Evolutionary conservation across 306 rosid genomes (phyloP).

Genomic region (Rosa multiflora): DNA sequence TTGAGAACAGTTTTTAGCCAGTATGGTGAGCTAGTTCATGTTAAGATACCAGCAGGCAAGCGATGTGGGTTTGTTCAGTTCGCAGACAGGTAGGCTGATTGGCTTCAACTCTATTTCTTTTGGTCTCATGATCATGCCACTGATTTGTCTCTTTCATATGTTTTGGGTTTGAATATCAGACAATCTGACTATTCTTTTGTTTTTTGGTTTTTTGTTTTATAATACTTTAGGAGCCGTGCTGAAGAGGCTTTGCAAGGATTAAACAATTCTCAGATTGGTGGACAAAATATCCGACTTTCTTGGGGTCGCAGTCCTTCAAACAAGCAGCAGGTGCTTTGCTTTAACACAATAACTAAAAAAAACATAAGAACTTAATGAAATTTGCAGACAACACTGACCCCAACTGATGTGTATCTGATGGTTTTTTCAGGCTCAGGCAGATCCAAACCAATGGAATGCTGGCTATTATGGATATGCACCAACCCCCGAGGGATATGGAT

Average conservation of each 20-base stretch:
- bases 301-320: constrained; percentile 99
- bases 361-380: too few relatives aligned
- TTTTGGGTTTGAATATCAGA: neutral
- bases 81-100: constrained; percentile 58
- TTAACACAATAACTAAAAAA: neutral
- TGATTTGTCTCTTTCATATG: neutral
- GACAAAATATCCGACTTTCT: constrained; percentile 86
- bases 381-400: neutral
- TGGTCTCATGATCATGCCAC: neutral
- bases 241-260: constrained; percentile 74
- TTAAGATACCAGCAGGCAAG: constrained; percentile 93
- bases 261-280: constrained; percentile 75
- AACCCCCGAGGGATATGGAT: constrained; percentile 80
- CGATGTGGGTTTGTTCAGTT: constrained; percentile 98
- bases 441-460: constrained; percentile 65
- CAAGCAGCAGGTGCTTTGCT: constrained; percentile 76
- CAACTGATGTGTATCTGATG: neutral
- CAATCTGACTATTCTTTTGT: neutral
- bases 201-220: constrained; percentile 14
- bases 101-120: too few relatives aligned
- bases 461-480: constrained; percentile 83
- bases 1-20: constrained; percentile 83
- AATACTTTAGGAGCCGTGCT: constrained; percentile 65
- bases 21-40: constrained; percentile 86
- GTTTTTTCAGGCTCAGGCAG: constrained; percentile 55